phyloP scores from a whole-genome alignment of 2,329 filamentous ascomycete genomes.

The Ophiostoma tasmaniense region DNA sequence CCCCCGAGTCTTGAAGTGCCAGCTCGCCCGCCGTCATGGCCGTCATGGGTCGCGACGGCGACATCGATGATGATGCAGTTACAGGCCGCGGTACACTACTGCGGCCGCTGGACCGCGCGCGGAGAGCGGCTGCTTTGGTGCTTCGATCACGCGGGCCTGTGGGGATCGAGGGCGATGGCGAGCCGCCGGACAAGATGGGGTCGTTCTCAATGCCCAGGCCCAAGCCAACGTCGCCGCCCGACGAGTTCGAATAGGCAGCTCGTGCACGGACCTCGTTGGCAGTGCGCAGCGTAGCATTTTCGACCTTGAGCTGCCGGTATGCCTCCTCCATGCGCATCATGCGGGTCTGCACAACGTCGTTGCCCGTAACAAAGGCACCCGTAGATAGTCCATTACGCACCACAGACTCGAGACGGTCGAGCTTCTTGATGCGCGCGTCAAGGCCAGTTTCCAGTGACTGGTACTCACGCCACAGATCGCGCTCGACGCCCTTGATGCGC shows the following conservation, averaged over 20 bases:
- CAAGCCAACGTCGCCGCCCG: slow-evolving; percentile 25
- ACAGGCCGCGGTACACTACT: slow-evolving; percentile 20
- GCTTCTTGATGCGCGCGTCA: slow-evolving; percentile 69
- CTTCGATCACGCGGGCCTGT: slow-evolving; percentile 43
- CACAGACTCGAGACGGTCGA: slow-evolving; percentile 77
- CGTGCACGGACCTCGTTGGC: slow-evolving; percentile 50
- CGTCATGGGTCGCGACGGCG: slow-evolving; percentile 20
- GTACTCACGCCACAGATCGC: slow-evolving; percentile 85
- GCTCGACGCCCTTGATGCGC: slow-evolving; percentile 77
- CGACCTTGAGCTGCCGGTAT: slow-evolving; percentile 55
- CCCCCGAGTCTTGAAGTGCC: slow-evolving; percentile 18
- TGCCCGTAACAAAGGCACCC: slow-evolving; percentile 33
- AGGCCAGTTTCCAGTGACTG: slow-evolving; percentile 74
- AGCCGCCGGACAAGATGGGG: slow-evolving; percentile 30
- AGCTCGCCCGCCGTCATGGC: slow-evolving; percentile 24
- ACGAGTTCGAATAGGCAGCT: slow-evolving; percentile 29
- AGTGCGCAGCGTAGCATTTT: slow-evolving; percentile 60
- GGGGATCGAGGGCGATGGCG: slow-evolving; percentile 46
- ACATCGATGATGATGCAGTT: slow-evolving; percentile 19
- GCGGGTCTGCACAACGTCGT: slow-evolving; percentile 26
- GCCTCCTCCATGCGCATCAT: slow-evolving; percentile 50
- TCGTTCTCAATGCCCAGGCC: slow-evolving; percentile 25
- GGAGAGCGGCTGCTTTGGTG: slow-evolving; percentile 17
- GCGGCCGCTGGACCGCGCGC: slow-evolving; percentile 20
- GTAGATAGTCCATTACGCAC: slow-evolving; percentile 56